Conservation (phyloP, 2,329 filamentous ascomycete genomes). For the Phoma herbarum region DNA sequence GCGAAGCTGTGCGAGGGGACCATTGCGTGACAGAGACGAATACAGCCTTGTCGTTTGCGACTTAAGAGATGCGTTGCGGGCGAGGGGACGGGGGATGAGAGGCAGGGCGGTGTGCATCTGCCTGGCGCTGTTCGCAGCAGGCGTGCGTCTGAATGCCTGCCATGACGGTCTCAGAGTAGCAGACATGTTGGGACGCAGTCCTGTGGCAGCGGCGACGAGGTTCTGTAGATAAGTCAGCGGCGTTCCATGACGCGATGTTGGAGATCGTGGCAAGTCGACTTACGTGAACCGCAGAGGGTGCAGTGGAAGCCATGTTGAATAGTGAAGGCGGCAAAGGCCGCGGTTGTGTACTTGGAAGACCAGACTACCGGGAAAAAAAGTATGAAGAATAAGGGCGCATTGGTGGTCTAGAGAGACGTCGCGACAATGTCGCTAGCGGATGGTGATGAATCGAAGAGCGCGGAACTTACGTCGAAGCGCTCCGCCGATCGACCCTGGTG, state of each 20-base stretch:
- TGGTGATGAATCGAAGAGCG: conserved; percentile 36
- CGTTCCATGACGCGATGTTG: conserved; percentile 30
- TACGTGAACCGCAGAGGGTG: conserved; percentile 59
- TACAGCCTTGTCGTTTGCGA: conserved; percentile 46
- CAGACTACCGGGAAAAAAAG: conserved; percentile 24
- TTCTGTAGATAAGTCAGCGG: conserved; percentile 51
- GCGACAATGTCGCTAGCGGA: conserved; percentile 33
- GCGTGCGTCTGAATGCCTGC: conserved; percentile 39
- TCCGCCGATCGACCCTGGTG: conserved; percentile 28
- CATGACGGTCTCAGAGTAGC: conserved; percentile 48
- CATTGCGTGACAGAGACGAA: conserved; percentile 51
- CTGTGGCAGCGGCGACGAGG: conserved; percentile 50
- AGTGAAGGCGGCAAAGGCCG: conserved; percentile 45
- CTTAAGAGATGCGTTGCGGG: conserved; percentile 37
- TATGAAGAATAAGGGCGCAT: conserved; percentile 31
- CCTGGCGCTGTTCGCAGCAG: conserved; percentile 31
- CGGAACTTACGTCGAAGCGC: conserved; percentile 27
- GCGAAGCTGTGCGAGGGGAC: conserved; percentile 43
- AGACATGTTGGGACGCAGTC: conserved; percentile 54
- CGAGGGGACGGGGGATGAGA: conserved; percentile 48
- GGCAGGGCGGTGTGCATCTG: conserved; percentile 35
- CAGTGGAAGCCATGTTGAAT: conserved; percentile 61
- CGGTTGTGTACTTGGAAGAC: conserved; percentile 26
- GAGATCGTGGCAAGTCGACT: conserved; percentile 44
- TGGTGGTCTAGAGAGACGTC: conserved; percentile 24